Evolutionary conservation across 1,284 basidiomycete genomes (phyloP).

Genomic region (Porphyrellus sp.): DNA sequence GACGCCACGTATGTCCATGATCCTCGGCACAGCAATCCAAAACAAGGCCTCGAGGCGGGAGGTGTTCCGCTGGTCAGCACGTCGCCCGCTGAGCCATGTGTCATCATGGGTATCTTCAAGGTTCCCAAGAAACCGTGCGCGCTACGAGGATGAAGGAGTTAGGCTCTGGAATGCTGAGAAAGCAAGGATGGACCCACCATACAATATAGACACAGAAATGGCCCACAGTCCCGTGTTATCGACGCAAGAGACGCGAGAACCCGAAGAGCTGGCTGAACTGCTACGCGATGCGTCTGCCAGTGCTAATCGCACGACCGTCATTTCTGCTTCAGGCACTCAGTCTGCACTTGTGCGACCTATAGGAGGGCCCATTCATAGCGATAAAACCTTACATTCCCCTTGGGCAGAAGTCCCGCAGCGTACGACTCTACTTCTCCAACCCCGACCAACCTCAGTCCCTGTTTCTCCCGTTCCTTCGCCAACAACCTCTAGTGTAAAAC

Average conservation of each 20-base stretch:
- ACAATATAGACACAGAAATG: not conserved
- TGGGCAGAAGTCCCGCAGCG: slow-evolving; percentile 1
- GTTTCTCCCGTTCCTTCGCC: slow-evolving; percentile 1
- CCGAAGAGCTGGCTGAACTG: slow-evolving; percentile 5
- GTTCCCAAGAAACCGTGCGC: slow-evolving; percentile 25
- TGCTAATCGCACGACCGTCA: slow-evolving; percentile 1
- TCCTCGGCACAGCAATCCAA: slow-evolving; percentile 6
- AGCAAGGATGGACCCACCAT: slow-evolving; percentile 6
- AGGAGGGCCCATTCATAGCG: slow-evolving; percentile 7
- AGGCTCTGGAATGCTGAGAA: slow-evolving; percentile 40
- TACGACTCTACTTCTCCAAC: slow-evolving; percentile 2
- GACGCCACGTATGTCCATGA: slow-evolving; percentile 26
- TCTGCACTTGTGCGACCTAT: slow-evolving; percentile 8
- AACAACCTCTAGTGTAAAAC: not conserved
- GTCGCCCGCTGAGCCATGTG: slow-evolving; percentile 31
- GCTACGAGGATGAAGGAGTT: slow-evolving; percentile 29
- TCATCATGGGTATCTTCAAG: slow-evolving; percentile 37
- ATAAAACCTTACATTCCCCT: slow-evolving; percentile 1
- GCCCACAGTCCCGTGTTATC: not conserved
- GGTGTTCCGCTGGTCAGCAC: slow-evolving; percentile 18
- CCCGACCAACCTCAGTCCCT: not conserved
- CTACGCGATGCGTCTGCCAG: slow-evolving; percentile 7
- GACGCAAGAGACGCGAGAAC: slow-evolving; percentile 6
- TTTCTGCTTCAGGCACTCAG: slow-evolving; percentile 8
- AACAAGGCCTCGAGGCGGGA: slow-evolving; percentile 19